phyloP scores from a whole-genome alignment of 2,329 filamentous ascomycete genomes.

The Aspergillus japonicus region DNA sequence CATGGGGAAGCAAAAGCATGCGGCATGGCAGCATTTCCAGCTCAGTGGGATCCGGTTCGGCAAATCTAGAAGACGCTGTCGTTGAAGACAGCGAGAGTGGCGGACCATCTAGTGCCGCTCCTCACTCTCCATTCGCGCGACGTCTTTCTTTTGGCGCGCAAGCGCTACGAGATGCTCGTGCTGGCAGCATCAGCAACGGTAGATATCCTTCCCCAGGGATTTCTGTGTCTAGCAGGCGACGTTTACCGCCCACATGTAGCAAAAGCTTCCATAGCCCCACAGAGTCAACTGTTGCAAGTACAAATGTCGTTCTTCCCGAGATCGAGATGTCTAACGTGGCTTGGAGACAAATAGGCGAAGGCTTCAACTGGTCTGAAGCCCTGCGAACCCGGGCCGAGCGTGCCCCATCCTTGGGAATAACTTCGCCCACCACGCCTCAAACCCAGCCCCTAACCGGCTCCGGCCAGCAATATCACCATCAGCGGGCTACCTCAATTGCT shows the following conservation, averaged over 20 bases:
- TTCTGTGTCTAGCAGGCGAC: slow-evolving; percentile 25
- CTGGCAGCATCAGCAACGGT: slow-evolving; percentile 63
- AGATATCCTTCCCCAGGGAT: slow-evolving; percentile 51
- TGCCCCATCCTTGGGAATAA: slow-evolving; percentile 50
- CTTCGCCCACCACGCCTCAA: slow-evolving; percentile 29
- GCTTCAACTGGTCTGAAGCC: slow-evolving; percentile 97
- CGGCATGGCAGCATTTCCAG: slow-evolving; percentile 70
- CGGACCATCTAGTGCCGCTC: slow-evolving; percentile 56
- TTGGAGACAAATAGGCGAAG: slow-evolving; percentile 67
- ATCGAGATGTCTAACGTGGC: slow-evolving; percentile 46
- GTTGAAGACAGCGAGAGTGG: slow-evolving; percentile 69
- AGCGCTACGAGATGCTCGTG: slow-evolving; percentile 68
- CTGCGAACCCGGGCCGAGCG: slow-evolving; percentile 89
- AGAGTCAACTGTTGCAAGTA: slow-evolving; percentile 38
- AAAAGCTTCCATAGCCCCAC: slow-evolving; percentile 19
- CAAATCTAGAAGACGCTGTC: slow-evolving; percentile 42
- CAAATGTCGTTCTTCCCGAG: slow-evolving; percentile 32
- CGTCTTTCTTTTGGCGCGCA: slow-evolving; percentile 88
- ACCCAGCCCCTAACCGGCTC: slow-evolving; percentile 42
- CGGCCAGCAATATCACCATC: slow-evolving; percentile 47
- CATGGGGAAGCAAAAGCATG: slow-evolving; percentile 51
- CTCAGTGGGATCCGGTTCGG: slow-evolving; percentile 45
- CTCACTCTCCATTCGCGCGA: slow-evolving; percentile 68
- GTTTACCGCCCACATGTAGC: slow-evolving; percentile 27
- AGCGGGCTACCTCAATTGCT: slow-evolving; percentile 46